Base-by-base conservation (phyloP, 495 filamentous ascomycete species). In the Tuber microsphaerosporum region DNA sequence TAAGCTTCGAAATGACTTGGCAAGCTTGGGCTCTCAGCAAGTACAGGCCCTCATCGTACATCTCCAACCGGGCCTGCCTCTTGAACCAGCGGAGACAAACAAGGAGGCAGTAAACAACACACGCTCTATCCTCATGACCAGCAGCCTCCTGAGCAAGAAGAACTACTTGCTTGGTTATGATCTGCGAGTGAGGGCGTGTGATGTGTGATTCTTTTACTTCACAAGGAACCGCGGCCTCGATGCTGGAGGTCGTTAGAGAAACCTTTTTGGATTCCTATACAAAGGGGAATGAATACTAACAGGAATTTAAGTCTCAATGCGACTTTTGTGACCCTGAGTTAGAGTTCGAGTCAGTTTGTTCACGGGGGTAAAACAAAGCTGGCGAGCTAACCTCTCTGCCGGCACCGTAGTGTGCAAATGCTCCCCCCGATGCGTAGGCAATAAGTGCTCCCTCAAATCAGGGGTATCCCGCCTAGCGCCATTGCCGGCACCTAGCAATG, bases 11-110 rank as follows among this genome's bases (percentile, higher is more conserved):
- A 73, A 99, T 92, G 61, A 97, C 89, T 84, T 98, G 95, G 83
- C 92, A 95, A n/a, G 96, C 94, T 26, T 88, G 84, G 12, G 93
- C 93, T 31, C 94, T 88, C 37, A 92, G 86, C 71, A 90, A 83
- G 82, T 97, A 93, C 56, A 99, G 86, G 71, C 93, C 91, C 5
- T 94, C 89, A 83, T 99, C 94, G 91, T 93, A 98, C 12, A 97
- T 88, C 86, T 98, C 95, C 34, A 91, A 83, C 26, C 44, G 70
- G 10, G 77, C 89, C 84, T 98, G 94, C 26, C 87, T 88, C 79
- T 90, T 90, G 85, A 97, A 99, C 95, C 95, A 99, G 74, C 90
- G 88, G 81, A 94, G 89, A 83, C 92, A 96, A 37, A 98, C 88
- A 1, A 99, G 88, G 75, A 99, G 86, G 74, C 92, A 94, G 84